Evolutionary conservation across 495 filamentous ascomycete species (phyloP), one percentile per base, ranked within the genome.

Genomic region (Penicillium lagena): DNA sequence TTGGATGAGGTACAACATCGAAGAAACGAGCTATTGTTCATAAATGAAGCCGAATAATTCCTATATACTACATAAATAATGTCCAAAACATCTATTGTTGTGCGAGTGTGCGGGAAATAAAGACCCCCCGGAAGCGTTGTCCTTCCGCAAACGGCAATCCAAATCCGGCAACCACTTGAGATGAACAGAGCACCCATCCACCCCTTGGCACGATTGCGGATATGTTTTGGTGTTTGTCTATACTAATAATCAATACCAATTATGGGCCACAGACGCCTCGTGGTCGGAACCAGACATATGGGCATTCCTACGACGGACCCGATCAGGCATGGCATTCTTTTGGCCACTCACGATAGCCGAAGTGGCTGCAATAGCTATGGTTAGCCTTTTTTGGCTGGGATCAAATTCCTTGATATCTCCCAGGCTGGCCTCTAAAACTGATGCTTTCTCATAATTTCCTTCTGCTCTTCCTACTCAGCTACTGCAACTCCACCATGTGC

Each of bases 401-500:
- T 34, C 32, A 34, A 34, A 34, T 34, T 11, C 10, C 9, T 34
- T 34, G 32, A 2, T 34, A 2, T 22, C 22, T 22, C 22, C 22
- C 22, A 22, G 22, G 22, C 22, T 22, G 22, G 22, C 22, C 22
- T 22, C 22, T 22, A 22, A 22, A 22, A 22, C 22, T 0, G 22
- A 22, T 22, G 22, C 22, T 22, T 22, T 9, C 35, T 47, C 39
- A 12, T 40, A 35, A 22, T 29, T 7, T 30, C 11, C 17, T n/a
- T 39, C 27, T 27, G 29, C 15, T 36, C 15, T 29, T 15, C 11
- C 32, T 30, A 44, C 31, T 14, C 12, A 14, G 15, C 17, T 13
- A n/a, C 17, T 35, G 15, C 9, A 15, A n/a, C 29, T 13, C 27
- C 33, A 45, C n/a, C 43, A 44, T 52, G 43, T 15, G 27, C 40